Conservation (phyloP, 2,329 filamentous ascomycete species). For the Gnomoniopsis smithogilvyi region DNA sequence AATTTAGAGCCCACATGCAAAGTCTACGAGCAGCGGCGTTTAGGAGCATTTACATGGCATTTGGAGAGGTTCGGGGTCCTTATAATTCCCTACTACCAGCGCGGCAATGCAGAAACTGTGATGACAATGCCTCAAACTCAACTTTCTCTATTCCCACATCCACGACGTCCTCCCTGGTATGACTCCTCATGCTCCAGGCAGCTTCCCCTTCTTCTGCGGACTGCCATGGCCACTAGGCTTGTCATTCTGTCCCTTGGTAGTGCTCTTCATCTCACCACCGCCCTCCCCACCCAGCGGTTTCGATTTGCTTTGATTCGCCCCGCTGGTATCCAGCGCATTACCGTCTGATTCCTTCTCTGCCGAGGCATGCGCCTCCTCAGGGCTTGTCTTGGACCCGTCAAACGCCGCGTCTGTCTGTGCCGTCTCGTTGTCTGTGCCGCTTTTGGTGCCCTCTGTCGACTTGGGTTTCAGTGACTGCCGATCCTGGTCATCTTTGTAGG, state of each 20-base stretch:
- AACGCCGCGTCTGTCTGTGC: slow-evolving; percentile 62
- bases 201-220: slow-evolving; percentile 31
- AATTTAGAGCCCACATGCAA: neutral
- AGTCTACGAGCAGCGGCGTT: slow-evolving; percentile 9
- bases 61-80: neutral
- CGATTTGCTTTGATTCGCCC: slow-evolving; percentile 42
- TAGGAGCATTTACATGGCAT: neutral
- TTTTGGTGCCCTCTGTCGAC: slow-evolving; percentile 64
- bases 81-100: neutral
- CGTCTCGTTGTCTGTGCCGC: slow-evolving; percentile 59
- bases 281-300: slow-evolving; percentile 34
- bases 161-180: neutral
- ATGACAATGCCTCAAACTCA: neutral
- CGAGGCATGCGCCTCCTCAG: slow-evolving; percentile 53
- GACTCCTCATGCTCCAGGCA: slow-evolving; percentile 13
- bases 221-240: slow-evolving; percentile 31
- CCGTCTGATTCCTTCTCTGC: slow-evolving; percentile 28
- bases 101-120: neutral
- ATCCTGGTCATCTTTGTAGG: slow-evolving; percentile 53
- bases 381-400: slow-evolving; percentile 63
- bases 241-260: slow-evolving; percentile 29
- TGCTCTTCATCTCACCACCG: slow-evolving; percentile 28
- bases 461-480: slow-evolving; percentile 63
- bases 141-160: neutral
- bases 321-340: slow-evolving; percentile 38